phyloP scores from a whole-genome alignment of 257 asterid species.

The Solanum tacnaense region DNA sequence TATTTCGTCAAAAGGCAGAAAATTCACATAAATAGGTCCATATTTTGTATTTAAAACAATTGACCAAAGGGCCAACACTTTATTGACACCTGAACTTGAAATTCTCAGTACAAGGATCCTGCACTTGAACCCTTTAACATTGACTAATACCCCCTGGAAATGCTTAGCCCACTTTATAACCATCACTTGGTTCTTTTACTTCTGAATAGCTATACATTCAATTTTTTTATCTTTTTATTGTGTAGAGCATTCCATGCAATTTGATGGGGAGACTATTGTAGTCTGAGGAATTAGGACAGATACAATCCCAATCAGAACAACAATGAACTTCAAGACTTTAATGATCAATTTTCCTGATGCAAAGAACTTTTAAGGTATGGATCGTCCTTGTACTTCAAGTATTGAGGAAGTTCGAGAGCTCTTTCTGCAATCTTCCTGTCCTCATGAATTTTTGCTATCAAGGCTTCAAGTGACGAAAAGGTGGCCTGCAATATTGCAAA shows the following conservation, averaged over 20 bases:
- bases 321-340: not conserved
- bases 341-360: constrained; percentile 4
- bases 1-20: not conserved
- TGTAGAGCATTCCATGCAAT: not conserved
- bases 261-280: not conserved
- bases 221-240: not conserved
- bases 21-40: not conserved
- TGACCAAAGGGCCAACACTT: not conserved
- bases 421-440: constrained; percentile 57
- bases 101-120: not conserved
- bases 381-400: constrained; percentile 51
- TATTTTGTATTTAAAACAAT: not conserved
- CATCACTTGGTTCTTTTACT: not conserved
- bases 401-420: constrained; percentile 63
- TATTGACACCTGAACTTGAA: not conserved
- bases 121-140: not conserved
- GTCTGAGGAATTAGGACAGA: not conserved
- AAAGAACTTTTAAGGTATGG: constrained; percentile 26
- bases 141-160: not conserved
- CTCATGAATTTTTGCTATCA: constrained; percentile 64
- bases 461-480: constrained; percentile 62
- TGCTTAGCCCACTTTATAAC: not conserved
- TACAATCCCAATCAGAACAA: not conserved
- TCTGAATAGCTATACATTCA: not conserved
- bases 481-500: constrained; percentile 33